Evolutionary conservation across 805 yeast species (phyloP).

Genomic region (Cyberlindnera samutprakarnensis): DNA sequence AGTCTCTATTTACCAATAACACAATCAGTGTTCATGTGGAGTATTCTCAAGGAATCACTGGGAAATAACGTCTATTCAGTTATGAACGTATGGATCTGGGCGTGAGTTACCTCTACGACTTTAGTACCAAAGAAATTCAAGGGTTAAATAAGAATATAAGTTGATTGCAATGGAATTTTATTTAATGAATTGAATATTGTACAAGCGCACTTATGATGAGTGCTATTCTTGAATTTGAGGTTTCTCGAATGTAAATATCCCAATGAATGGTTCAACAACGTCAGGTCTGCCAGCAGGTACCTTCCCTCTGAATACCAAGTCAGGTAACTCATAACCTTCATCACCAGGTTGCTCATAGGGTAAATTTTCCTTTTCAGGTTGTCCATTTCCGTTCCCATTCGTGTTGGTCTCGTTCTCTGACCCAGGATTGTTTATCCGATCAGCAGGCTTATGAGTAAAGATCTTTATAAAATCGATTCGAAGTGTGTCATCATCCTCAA

Average conservation of each 20-base stretch:
- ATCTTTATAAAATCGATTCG: slow-evolving; percentile 47
- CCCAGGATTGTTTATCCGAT: no score
- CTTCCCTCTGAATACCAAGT: slow-evolving; percentile 40
- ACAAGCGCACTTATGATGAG: no score
- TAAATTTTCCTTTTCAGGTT: slow-evolving; percentile 4
- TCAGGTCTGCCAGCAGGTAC: slow-evolving; percentile 49
- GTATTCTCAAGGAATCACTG: no score
- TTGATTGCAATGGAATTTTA: no score
- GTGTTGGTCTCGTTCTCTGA: slow-evolving; percentile 9
- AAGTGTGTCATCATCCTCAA: slow-evolving; percentile 37
- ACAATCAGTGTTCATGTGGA: no score
- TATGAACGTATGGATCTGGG: no score
- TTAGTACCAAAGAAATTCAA: no score
- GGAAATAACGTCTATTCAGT: no score
- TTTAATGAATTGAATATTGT: no score
- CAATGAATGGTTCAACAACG: slow-evolving; percentile 44
- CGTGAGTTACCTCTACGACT: no score
- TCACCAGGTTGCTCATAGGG: slow-evolving; percentile 25
- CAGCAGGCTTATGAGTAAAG: slow-evolving; percentile 22
- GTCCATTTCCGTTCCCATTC: slow-evolving; percentile 2
- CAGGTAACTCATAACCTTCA: slow-evolving; percentile 36
- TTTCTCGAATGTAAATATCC: slow-evolving; percentile 43
- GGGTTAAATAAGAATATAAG: no score
- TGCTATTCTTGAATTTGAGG: slow-evolving; percentile 1
- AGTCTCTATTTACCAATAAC: no score